These are phyloP conservation scores for Nepenthes mirabilis DNA, from an alignment of 148 eudicot genomes.

Conservation along the genomic window DNA sequence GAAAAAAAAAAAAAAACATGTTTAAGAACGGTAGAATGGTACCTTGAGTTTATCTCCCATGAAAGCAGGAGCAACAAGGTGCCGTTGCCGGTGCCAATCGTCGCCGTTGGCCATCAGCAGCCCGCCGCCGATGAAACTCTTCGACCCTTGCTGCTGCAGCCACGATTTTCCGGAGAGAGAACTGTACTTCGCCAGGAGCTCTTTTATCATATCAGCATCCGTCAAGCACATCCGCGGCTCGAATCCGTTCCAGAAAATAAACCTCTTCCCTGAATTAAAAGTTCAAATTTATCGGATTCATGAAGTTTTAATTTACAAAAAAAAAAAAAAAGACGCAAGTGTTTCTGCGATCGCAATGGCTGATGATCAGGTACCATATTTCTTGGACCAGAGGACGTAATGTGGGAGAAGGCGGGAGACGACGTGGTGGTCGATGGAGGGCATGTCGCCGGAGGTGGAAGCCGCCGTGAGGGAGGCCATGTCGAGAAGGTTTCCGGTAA, in stretches of 20 bases:
- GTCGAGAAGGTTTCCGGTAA: slow-evolving; percentile 54
- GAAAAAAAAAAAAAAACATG: not conserved
- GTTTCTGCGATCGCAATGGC: no score
- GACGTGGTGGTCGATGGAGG: slow-evolving; percentile 43
- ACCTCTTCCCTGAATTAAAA: slow-evolving; percentile 51
- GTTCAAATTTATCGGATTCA: not conserved
- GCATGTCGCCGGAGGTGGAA: slow-evolving; percentile 58
- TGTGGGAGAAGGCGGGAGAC: slow-evolving; percentile 76
- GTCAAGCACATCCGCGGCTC: slow-evolving; percentile 89
- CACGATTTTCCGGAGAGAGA: slow-evolving; percentile 67
- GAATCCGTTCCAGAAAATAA: slow-evolving; percentile 74
- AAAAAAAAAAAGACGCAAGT: no score
- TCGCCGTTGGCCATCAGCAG: slow-evolving; percentile 87
- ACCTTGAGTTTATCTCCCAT: slow-evolving; percentile 89
- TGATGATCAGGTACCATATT: slow-evolving; percentile 30
- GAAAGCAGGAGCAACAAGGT: slow-evolving; percentile 86
- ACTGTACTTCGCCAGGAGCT: slow-evolving; percentile 56
- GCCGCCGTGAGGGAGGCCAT: slow-evolving; percentile 47
- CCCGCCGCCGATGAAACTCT: slow-evolving; percentile 74
- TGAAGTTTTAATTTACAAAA: not conserved
- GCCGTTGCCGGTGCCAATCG: slow-evolving; percentile 83
- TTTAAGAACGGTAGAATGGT: not conserved
- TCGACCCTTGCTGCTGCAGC: slow-evolving; percentile 79
- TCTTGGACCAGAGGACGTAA: slow-evolving; percentile 52
- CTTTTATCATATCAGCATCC: slow-evolving; percentile 65